Evolutionary conservation across 1,139 yeast genomes (phyloP), one percentile per base, ranked within the genome.

Genomic region (Scheffersomyces insectosa): DNA sequence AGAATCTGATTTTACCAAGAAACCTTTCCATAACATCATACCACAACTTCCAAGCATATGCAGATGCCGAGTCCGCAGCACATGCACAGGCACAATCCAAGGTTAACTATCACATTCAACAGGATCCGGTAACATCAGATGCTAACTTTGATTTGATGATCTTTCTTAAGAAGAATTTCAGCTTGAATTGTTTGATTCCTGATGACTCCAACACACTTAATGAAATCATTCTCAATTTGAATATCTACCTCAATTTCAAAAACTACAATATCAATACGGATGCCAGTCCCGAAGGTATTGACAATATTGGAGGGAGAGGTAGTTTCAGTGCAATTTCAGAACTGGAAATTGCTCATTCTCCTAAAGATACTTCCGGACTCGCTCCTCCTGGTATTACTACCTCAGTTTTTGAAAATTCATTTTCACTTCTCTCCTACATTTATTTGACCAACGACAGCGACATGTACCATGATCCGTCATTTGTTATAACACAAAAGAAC

Each of bases 81-180:
- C 13, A 10, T 6, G 14, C 8, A 9, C 38, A 20, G 16, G 14
- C 30, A 35, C 16, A 14, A 27, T 12, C 20, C 9, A 14, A 14
- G 11, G 28, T 23, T n/a, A 13, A n/a, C 10, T 23, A 15, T 11
- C 34, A 28, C 16, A 28, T 14, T 14, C 40, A 33, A 14, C 40
- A 40, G 31, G 31, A 35, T 27, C 30, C 38, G 7, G 13, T 35
- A 11, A 20, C 32, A 3, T 20, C 40, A 3, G 54, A 49, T 16
- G 41, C 59, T 48, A 52, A 55, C 39, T 73, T 71, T 48, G 78
- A 72, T 49, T 55, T 70, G 37, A 52, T 57, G 13, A 50, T 61
- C 6, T 44, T 60, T 6, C 44, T 71, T 27, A 72, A 72, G 50
- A 73, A 72, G 48, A 74, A 74, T 53, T 74, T 74, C 46, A 52